phyloP scores from a whole-genome alignment of 129 eudicot species.

The Calendula officinalis region DNA sequence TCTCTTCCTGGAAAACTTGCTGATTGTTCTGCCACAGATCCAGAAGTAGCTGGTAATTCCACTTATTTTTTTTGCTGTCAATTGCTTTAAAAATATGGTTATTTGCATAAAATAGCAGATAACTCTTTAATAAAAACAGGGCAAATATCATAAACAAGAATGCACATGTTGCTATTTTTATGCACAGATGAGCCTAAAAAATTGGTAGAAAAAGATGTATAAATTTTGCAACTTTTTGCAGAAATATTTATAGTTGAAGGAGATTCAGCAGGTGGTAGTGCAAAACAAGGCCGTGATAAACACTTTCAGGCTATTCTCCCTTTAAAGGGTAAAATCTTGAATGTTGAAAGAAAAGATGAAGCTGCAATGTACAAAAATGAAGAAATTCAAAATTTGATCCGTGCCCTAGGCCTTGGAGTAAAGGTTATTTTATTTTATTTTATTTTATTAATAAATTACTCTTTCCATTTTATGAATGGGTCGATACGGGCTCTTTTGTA shows the following conservation, averaged over 20 bases:
- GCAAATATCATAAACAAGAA: too few species aligned
- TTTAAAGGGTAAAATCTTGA: constrained; percentile 87
- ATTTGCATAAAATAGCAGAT: neutral
- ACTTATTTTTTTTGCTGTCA: neutral
- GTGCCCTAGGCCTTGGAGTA: constrained; percentile 96
- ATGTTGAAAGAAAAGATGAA: constrained; percentile 87
- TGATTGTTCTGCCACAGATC: constrained; percentile 97
- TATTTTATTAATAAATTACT: neutral
- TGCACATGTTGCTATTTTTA: too few species aligned
- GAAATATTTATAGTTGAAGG: constrained; percentile 99
- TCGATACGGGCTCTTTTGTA: neutral
- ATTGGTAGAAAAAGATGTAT: neutral
- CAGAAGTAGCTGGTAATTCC: constrained; percentile 69
- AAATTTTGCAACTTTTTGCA: constrained; percentile 27
- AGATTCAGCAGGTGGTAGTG: constrained; percentile 99
- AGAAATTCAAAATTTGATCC: constrained; percentile 89
- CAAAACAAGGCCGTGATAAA: constrained; percentile 98
- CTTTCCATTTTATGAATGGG: neutral
- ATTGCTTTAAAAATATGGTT: neutral
- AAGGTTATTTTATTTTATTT: constrained; percentile 49
- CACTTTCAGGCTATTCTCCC: constrained; percentile 98
- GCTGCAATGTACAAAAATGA: constrained; percentile 96
- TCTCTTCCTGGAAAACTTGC: constrained; percentile 99
- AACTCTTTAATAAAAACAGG: neutral
- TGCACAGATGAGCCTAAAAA: too few species aligned